phyloP scores from a whole-genome alignment of 495 filamentous ascomycete species.

The Glarea lozoyensis region DNA sequence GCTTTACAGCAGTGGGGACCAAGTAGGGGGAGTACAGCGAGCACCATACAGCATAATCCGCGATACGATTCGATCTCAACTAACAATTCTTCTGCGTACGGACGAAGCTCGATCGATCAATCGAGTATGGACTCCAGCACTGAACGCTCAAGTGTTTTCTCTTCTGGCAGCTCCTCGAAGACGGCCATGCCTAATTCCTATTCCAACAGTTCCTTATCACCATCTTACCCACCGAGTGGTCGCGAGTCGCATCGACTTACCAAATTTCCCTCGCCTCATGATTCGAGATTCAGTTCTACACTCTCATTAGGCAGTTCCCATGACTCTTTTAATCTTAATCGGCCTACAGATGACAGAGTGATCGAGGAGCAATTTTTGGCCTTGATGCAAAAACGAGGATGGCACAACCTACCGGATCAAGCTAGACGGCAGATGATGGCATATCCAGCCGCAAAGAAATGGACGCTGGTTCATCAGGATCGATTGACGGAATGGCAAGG shows the following conservation, averaged over 20 bases:
- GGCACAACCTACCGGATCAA: constrained; percentile 94
- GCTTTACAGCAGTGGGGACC: constrained; percentile 67
- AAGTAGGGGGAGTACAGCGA: constrained; percentile 44
- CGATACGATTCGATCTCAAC: constrained; percentile 60
- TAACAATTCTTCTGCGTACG: constrained; percentile 59
- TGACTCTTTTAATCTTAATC: constrained; percentile 53
- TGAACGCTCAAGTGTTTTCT: constrained; percentile 54
- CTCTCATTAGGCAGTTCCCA: constrained; percentile 27
- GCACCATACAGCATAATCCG: constrained; percentile 38
- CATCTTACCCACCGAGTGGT: constrained; percentile 32
- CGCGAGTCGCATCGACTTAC: constrained; percentile 42
- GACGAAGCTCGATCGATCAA: constrained; percentile 61
- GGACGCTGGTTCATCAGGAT: constrained; percentile 94
- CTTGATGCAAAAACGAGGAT: constrained; percentile 94
- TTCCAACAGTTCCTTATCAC: constrained; percentile 32
- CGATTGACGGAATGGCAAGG: constrained; percentile 86
- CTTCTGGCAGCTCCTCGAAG: constrained; percentile 53
- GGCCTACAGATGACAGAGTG: constrained; percentile 71
- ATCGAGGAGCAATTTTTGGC: constrained; percentile 90
- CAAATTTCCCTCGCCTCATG: constrained; percentile 32
- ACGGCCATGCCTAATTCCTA: constrained; percentile 37
- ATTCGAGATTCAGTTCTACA: constrained; percentile 26
- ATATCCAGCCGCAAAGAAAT: constrained; percentile 90
- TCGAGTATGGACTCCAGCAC: constrained; percentile 54
- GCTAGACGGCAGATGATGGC: constrained; percentile 90